Base-by-base conservation (phyloP, 129 eudicot species). In the Dittrichia graveolens region DNA sequence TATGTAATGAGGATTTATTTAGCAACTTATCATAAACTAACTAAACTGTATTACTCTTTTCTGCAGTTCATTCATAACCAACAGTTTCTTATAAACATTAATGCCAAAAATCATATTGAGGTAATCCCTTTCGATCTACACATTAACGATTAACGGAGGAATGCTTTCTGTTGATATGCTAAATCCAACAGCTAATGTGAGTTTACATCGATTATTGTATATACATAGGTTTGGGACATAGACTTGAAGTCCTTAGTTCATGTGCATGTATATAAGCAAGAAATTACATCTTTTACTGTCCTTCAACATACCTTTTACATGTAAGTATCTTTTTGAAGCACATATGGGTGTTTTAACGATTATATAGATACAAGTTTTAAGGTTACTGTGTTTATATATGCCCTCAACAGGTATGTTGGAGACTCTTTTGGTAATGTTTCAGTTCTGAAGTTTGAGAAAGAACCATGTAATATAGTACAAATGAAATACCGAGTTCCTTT, bases 171-270 rank as follows among this genome's bases (percentile, higher is more conserved):
- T 40, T 61, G 16, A 37, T 56, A 53, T 40, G 58, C 66, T 65
- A 42, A 65, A 53, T 75, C n/a, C 42, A 10, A 8, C 59, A 78
- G 64, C 14, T 50, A 37, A 61, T 68, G 53, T 9, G 45, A 24
- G 45, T n/a, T 35, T 49, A 46, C 8, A 67, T 19, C 46, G 72
- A 12, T 6, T 63, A 11, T 50, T 69, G 48, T 39, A 52, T 76
- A 19, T 54, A 47, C 74, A 71, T 81, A 93, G 98, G 99, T 88
- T 49, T 95, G 99, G 99, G 91, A 95, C 81, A 66, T 88, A 61
- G 84, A 84, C 42, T 77, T 31, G 61, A 88, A 85, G 72, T 40
- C 75, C 31, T 71, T 90, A 74, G 80, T 69, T 62, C 75, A 83
- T 75, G 85, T 86, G 45, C 89, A 86, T 76, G 79, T 69, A 68